phyloP scores from a whole-genome alignment of 352 stramenopile species.

The Pythium utonaiense region DNA sequence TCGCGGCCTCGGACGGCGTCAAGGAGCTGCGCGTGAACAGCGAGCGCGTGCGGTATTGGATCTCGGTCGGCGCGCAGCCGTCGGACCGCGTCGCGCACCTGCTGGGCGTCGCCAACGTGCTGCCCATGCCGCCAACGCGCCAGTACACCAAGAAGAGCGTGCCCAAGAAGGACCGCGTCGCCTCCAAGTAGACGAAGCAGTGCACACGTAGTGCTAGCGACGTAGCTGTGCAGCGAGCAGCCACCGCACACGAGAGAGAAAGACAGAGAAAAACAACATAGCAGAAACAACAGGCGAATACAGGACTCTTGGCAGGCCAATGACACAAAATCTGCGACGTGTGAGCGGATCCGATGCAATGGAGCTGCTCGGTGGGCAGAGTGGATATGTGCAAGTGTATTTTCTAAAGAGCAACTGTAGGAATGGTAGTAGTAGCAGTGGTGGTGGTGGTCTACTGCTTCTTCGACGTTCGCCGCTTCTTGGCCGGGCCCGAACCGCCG shows the following conservation, averaged over 20 bases:
- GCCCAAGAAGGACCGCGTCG: conserved; percentile 76
- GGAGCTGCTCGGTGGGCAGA: neutral
- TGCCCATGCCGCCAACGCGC: conserved; percentile 80
- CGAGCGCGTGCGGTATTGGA: conserved; percentile 85
- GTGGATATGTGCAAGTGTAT: neutral
- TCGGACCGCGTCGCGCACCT: conserved; percentile 81
- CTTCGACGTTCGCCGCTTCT: conserved; percentile 48
- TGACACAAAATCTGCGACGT: too few species aligned
- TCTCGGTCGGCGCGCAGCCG: conserved; percentile 83
- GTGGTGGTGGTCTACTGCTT: conserved; percentile 28
- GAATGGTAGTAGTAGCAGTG: neutral
- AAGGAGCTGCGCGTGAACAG: conserved; percentile 88
- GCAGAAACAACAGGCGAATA: neutral
- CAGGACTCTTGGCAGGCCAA: neutral
- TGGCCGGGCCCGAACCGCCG: conserved; percentile 75
- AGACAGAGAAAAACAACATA: neutral
- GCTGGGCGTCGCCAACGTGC: conserved; percentile 75
- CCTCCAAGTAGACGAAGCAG: conserved; percentile 43
- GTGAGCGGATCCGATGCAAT: too few species aligned
- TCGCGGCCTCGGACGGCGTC: conserved; percentile 75
- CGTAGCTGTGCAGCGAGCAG: neutral
- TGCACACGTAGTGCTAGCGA: too few species aligned
- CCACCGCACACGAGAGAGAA: neutral
- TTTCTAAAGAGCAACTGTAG: neutral
- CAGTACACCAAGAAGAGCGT: conserved; percentile 85